Base-by-base conservation (phyloP, 2,329 filamentous ascomycete genomes). In the Diplodia mutila region DNA sequence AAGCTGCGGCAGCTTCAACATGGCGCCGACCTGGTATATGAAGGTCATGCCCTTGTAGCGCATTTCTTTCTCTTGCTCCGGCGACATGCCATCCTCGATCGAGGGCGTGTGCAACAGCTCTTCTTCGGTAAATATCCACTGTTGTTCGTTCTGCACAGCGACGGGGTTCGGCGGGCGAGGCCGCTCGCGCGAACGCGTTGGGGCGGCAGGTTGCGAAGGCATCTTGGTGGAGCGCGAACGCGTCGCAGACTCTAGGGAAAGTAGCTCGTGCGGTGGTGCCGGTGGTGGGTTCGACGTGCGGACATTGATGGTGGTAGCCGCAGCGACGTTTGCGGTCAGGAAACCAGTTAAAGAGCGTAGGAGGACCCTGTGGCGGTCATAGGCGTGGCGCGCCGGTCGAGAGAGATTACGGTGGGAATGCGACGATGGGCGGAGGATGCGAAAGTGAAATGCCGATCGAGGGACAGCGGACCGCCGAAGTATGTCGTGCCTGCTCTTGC, bases 31-130 rank as follows among this genome's bases (percentile, higher is more conserved):
- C 79, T 97, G 94, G 70, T 93, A 90, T 74, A 99, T 97, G 80
- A 99, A 99, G 78, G 97, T 97, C 76, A 97, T 90, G 55, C 95
- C 94, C 78, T 98, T 98, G 69, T 91, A 90, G 67, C 95, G 88
- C 68, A 91, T 85, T 71, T 91, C 85, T 70, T 92, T 86, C 81
- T 98, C 95, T 75, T 95, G 90, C 34, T 89, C 87, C 3, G 89
- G 85, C 9, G 88, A 79, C 76, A 98, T 87, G 25, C 94, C 94
- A 72, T 97, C 92, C 16, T 93, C 80, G 68, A 96, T 89, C 64
- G 92, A 95, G 0, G 95, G 95, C 7, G 93, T 91, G 75, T 90
- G 91, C 65, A 87, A 82, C 29, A 97, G 86, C 80, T 99, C 95
- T 57, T 92, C 89, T 54, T 91, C 85, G 16, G 90, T 92, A 77